Evolutionary conservation across 225 moss, liverwort and hornwort species (phyloP).

Genomic region (Climacium dendroides): DNA sequence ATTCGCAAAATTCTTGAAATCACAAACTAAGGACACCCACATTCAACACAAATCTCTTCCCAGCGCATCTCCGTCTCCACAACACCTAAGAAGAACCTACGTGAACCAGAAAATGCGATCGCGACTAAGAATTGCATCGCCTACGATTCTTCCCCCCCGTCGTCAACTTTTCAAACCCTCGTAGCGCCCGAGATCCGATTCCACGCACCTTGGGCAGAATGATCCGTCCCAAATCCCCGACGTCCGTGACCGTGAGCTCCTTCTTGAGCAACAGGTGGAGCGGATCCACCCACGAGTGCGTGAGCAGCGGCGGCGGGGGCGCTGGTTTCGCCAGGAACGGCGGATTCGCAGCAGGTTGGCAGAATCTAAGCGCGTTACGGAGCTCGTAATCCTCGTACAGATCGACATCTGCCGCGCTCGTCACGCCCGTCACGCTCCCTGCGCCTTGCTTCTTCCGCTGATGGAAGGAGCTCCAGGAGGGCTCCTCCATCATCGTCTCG

Average conservation of each 20-base stretch:
- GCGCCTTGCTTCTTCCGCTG: neutral
- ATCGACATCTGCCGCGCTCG: neutral
- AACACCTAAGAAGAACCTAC: neutral
- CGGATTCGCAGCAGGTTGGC: neutral
- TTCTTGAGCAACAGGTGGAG: constrained; percentile 49
- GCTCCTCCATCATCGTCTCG: neutral
- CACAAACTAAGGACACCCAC: neutral
- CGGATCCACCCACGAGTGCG: constrained; percentile 27
- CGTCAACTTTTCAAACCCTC: neutral
- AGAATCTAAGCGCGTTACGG: neutral
- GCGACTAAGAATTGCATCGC: neutral
- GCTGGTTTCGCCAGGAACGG: neutral
- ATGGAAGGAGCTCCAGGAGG: neutral
- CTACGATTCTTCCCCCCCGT: neutral
- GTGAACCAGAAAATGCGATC: neutral
- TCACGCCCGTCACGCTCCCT: neutral
- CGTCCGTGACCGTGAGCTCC: constrained; percentile 71
- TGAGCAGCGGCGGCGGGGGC: neutral
- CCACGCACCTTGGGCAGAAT: constrained; percentile 72
- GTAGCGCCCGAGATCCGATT: neutral
- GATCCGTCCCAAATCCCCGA: constrained; percentile 78
- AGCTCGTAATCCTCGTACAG: constrained; percentile 3
- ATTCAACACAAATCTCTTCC: neutral
- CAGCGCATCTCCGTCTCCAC: neutral
- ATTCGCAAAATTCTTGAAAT: neutral